These are phyloP conservation scores for Cladophialophora bantiana DNA, from an alignment of 2,329 filamentous ascomycete genomes.

Conservation along the genomic window DNA sequence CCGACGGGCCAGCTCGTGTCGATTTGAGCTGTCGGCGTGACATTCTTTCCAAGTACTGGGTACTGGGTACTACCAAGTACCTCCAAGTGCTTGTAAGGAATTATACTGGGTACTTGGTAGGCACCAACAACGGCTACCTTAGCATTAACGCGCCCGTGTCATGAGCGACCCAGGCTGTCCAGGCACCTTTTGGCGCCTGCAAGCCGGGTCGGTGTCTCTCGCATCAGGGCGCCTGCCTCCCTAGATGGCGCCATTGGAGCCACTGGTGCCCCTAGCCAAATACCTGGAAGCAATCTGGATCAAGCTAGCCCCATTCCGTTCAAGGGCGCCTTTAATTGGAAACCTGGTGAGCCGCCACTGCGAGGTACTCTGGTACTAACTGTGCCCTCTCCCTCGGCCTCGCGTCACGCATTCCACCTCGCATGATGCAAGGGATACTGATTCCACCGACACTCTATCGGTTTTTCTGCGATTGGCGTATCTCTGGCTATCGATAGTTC, in stretches of 20 bases:
- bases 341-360: background rate
- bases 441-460: background rate
- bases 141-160: too few species aligned
- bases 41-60: too few species aligned
- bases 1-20: too few species aligned
- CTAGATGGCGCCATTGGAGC: background rate
- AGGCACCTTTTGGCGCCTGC: too few species aligned
- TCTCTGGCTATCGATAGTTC: background rate
- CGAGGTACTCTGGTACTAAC: background rate
- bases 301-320: background rate
- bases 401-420: background rate
- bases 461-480: constrained; percentile 4
- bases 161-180: too few species aligned
- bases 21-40: too few species aligned
- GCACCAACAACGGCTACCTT: too few species aligned
- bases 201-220: too few species aligned
- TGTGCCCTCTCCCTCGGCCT: background rate
- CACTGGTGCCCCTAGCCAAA: background rate
- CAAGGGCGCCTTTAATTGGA: background rate
- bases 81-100: too few species aligned
- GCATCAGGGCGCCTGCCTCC: too few species aligned
- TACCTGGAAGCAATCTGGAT: background rate
- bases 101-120: too few species aligned
- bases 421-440: background rate
- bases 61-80: too few species aligned